phyloP scores from a whole-genome alignment of 352 stramenopile genomes.

The Phytophthora quininea region DNA sequence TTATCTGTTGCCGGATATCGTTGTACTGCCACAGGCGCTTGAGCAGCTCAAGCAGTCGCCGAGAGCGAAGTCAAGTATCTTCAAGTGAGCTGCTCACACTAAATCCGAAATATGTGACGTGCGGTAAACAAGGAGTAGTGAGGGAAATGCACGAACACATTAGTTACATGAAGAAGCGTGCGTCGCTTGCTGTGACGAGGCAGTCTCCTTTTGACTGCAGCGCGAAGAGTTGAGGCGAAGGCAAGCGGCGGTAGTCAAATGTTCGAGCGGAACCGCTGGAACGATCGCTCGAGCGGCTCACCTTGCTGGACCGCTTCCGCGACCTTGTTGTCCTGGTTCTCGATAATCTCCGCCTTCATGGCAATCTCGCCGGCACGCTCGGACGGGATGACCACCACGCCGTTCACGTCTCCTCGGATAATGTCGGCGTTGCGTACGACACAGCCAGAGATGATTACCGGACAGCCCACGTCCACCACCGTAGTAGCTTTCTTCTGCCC shows the following conservation, averaged over 20 bases:
- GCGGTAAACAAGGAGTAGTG: too few relatives aligned
- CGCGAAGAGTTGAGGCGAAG: conserved; percentile 2
- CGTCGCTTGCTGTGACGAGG: background rate
- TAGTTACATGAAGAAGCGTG: conserved; percentile 7
- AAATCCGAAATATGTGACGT: too few relatives aligned
- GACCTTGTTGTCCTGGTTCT: conserved; percentile 84
- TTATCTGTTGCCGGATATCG: conserved; percentile 20
- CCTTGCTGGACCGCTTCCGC: conserved; percentile 79
- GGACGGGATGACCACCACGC: conserved; percentile 76
- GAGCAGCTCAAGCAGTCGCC: conserved; percentile 28
- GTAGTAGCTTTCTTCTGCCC: conserved; percentile 61
- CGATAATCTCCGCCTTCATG: conserved; percentile 74
- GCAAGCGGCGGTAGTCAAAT: conserved; percentile 8
- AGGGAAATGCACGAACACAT: too few relatives aligned
- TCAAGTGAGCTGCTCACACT: conserved; percentile 16
- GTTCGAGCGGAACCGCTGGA: conserved; percentile 75
- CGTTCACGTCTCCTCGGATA: conserved; percentile 84
- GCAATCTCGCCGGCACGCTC: conserved; percentile 76
- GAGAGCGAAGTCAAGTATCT: conserved; percentile 33
- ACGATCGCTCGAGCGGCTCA: conserved; percentile 73
- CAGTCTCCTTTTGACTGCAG: background rate
- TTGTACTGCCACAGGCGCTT: conserved; percentile 29
- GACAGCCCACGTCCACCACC: conserved; percentile 71
- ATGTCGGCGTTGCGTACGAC: conserved; percentile 83
- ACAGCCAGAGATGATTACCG: conserved; percentile 73